Base-by-base conservation (phyloP, 345 rosid species). In the Cardamine resedifolia region DNA sequence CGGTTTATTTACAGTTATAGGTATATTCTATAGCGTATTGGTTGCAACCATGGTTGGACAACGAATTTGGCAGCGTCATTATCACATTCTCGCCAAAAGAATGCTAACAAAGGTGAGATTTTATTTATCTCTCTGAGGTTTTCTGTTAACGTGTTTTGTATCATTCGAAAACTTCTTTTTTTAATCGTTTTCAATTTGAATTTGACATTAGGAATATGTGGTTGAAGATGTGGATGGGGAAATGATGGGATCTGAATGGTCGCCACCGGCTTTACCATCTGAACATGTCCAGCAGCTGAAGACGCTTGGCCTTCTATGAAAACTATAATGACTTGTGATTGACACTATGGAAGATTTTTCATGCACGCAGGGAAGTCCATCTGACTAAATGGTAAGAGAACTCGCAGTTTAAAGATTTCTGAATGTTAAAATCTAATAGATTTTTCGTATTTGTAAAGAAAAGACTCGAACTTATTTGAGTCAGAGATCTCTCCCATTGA, bases 21-120 rank as follows among this genome's bases (percentile, higher is more conserved):
- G 98, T 67, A 87, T 92, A 82, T 96, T 92, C 81, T 96, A 96
- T 76, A 96, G 98, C 34, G 97, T 90, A 49, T 82, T 96, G 82
- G 97, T 96, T 57, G 98, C 99, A 64, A 96, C 99, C 26, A 96
- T 96, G 99, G 99, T 96, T 66, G 98, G 98, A 26, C 99, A 96
- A 65, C 85, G 99, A 60, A 92, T 92, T 71, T 96, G 99, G 99
- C 99, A 96, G 78, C 85, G 97, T 24, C 99, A 96, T 65, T 96
- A 96, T 80, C 99, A 96, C 84, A 96, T 96, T 71, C 95, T 96
- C 21, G 99, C 97, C 15, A 92, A 92, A 83, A 81, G 98, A 81
- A 90, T 96, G 99, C 86, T 92, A 67, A 96, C 97, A 71, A 96
- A 96, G 81, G 99, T 96, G 77, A 85, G 90, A 65, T 43, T 23